Conservation (phyloP, 768 basidiomycete species). For the Kwoniella shandongensis region DNA sequence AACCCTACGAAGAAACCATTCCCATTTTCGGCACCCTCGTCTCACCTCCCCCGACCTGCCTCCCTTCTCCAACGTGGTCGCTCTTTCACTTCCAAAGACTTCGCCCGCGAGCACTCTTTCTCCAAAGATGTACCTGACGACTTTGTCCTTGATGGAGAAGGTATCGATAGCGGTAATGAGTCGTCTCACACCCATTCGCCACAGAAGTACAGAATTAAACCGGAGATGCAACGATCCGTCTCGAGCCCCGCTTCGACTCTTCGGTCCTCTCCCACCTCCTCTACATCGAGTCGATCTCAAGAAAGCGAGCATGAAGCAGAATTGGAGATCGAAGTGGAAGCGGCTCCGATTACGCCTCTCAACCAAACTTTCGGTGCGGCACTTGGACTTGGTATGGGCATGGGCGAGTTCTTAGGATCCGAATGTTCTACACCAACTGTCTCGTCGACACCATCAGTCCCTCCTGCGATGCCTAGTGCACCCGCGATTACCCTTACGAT, state of each 20-base stretch:
- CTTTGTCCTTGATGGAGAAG: constrained; percentile 11
- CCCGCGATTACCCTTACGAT: constrained; percentile 24
- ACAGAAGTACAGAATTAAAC: constrained; percentile 1
- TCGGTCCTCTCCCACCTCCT: constrained; percentile 19
- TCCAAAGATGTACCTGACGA: constrained; percentile 6
- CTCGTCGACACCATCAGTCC: constrained; percentile 6
- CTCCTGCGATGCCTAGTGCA: constrained; percentile 13
- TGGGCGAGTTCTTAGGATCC: constrained; percentile 8
- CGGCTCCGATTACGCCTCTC: constrained; percentile 30
- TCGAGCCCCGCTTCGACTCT: constrained; percentile 22
- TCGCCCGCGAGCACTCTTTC: constrained; percentile 25
- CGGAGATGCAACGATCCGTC: constrained; percentile 27
- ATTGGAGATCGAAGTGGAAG: constrained; percentile 1
- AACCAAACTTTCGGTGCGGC: constrained; percentile 31
- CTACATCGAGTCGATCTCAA: constrained; percentile 10
- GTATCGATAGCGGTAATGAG: not conserved
- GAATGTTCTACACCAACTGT: constrained; percentile 18
- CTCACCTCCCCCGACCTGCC: constrained; percentile 20
- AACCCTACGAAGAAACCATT: constrained; percentile 17
- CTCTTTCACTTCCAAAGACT: constrained; percentile 49
- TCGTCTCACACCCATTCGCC: not conserved
- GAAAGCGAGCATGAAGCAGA: constrained; percentile 14
- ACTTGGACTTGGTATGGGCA: constrained; percentile 12
- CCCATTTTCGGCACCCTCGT: constrained; percentile 18
- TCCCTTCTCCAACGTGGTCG: constrained; percentile 46